Evolutionary conservation across 1,284 basidiomycete genomes (phyloP).

Genomic region (Ustilago tritici): DNA sequence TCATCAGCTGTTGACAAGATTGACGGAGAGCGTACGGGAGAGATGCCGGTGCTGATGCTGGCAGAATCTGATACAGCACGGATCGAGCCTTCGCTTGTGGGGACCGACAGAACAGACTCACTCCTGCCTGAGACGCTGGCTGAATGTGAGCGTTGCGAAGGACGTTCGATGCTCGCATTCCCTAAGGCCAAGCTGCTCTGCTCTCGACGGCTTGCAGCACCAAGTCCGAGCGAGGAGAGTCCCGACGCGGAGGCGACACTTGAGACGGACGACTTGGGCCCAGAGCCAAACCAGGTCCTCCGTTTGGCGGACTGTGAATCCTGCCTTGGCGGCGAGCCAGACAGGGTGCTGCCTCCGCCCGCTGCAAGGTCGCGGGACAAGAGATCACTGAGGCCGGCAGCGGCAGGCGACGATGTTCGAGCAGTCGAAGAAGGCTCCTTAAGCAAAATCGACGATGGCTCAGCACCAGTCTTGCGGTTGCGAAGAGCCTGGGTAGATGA

Average conservation of each 20-base stretch:
- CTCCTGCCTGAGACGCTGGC: slow-evolving; percentile 22
- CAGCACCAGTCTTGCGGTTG: slow-evolving; percentile 34
- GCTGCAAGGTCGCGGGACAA: slow-evolving; percentile 48
- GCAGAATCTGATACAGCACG: slow-evolving; percentile 32
- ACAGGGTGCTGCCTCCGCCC: slow-evolving; percentile 28
- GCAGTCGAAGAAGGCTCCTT: slow-evolving; percentile 21
- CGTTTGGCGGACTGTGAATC: slow-evolving; percentile 37
- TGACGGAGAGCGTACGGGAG: slow-evolving; percentile 2
- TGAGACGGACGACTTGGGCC: slow-evolving; percentile 27
- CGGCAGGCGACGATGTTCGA: slow-evolving; percentile 41
- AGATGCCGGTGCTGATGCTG: not conserved
- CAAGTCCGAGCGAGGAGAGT: slow-evolving; percentile 33
- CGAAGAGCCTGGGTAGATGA: slow-evolving; percentile 25
- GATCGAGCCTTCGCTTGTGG: slow-evolving; percentile 6
- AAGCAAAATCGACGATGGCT: slow-evolving; percentile 11
- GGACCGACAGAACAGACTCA: slow-evolving; percentile 17
- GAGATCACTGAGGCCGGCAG: slow-evolving; percentile 49
- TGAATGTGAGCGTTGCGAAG: slow-evolving; percentile 32
- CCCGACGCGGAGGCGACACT: slow-evolving; percentile 36
- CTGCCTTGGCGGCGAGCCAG: slow-evolving; percentile 39
- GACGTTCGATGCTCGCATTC: slow-evolving; percentile 56
- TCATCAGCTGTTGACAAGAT: not conserved
- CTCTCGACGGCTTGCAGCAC: slow-evolving; percentile 30
- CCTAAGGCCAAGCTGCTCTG: slow-evolving; percentile 63
- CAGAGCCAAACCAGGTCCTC: slow-evolving; percentile 49